Evolutionary conservation across 2,329 filamentous ascomycete genomes (phyloP).

Genomic region (Venturia carpophila): DNA sequence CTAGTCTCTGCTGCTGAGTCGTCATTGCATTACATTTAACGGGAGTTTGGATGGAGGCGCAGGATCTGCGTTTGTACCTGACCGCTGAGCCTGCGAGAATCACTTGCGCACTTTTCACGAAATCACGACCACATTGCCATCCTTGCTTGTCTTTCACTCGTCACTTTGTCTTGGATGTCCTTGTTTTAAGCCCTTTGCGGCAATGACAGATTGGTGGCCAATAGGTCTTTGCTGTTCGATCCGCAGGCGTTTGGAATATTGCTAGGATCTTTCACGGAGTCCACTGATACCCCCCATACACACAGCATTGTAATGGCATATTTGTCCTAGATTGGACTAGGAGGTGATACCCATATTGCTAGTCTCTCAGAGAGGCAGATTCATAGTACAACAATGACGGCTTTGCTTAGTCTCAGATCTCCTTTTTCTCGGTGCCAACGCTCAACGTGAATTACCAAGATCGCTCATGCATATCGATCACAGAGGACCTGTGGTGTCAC

Average conservation of each 20-base stretch:
- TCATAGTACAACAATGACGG: background rate
- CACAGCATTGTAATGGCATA: conserved; percentile 14
- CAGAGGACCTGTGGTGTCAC: too few species aligned
- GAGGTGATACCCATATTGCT: conserved; percentile 11
- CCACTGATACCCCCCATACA: conserved; percentile 14
- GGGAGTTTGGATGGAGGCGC: background rate
- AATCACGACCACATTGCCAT: background rate
- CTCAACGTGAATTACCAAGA: background rate
- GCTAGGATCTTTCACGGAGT: background rate
- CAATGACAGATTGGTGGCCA: conserved; percentile 7
- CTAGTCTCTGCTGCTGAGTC: background rate
- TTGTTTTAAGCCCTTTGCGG: background rate
- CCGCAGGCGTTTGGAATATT: background rate
- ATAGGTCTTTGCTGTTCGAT: background rate
- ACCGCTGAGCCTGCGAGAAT: background rate
- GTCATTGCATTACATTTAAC: background rate
- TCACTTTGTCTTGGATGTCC: background rate
- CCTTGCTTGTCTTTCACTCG: background rate
- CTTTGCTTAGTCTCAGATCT: background rate
- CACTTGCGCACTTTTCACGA: background rate
- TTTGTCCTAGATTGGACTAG: background rate
- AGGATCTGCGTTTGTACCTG: background rate
- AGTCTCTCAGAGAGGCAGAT: background rate
- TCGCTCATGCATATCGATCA: background rate
- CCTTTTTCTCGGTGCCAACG: background rate